Base-by-base conservation (phyloP, 192 early-diverging fungal genomes). In the Thoreauomyces humboldtii region DNA sequence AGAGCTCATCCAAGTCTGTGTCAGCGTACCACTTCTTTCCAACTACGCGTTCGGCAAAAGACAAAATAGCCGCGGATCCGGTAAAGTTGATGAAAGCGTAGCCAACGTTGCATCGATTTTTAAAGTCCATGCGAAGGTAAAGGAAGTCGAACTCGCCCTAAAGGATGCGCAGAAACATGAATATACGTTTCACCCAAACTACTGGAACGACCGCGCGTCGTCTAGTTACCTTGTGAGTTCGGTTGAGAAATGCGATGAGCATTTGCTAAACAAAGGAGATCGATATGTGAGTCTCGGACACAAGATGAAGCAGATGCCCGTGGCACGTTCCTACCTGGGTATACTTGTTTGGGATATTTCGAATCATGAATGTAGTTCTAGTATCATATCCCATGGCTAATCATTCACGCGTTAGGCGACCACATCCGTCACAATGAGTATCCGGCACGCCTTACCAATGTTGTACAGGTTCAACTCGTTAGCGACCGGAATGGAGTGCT, bases 321-420 rank as follows among this genome's bases (percentile, higher is more conserved):
- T 4, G 22, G 5, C 12, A 17, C 38, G 19, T 4, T 14, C 61
- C 37, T 71, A 88, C 87, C 73, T 88, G 87, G 5, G 88, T 86
- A 62, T 89, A 91, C 65, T 91, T 91, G 72, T 93, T 93, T 11
- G 91, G 91, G 55, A 93, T 91, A 44, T 92, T 92, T 34, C 90
- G 76, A 43, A 93, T 87, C 91, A 93, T 93, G 62, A 89, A 88
- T 0, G 91, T 91, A 0, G 90, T 92, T 6, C 91, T 77, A 22
- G 63, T 80, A 55, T 92, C 90, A 6, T 59, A 43, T 6, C 79
- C 88, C 63, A 57, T 46, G 4, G 58, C 77, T 70, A 42, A 24
- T 22, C 7, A 50, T 7, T 12, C 7, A 12, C 25, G 44, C 12
- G 38, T 41, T 41, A 41, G 1, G 11, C 17, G 11, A 28, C 11